phyloP scores from a whole-genome alignment of 2,329 filamentous ascomycete genomes.

The Macroventuria anomochaeta region DNA sequence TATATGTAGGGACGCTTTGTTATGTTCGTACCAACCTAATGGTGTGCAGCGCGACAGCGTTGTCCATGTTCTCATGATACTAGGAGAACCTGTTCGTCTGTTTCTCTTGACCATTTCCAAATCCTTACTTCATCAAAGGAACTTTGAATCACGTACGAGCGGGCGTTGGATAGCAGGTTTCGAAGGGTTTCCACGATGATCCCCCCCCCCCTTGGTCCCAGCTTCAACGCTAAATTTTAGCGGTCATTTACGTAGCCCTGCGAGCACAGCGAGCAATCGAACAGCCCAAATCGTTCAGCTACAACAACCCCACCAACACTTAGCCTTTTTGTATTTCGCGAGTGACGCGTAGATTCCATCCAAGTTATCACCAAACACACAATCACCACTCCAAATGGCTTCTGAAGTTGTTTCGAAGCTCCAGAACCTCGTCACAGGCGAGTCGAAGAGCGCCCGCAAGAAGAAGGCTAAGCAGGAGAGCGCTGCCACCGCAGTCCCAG shows the following conservation, averaged over 20 bases:
- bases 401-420: slow-evolving; percentile 70
- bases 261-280: slow-evolving; percentile 13
- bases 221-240: slow-evolving; percentile 9
- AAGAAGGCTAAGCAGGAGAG: slow-evolving; percentile 57
- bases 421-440: slow-evolving; percentile 63
- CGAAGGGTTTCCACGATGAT: slow-evolving; percentile 11
- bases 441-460: slow-evolving; percentile 61
- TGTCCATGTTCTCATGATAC: neutral
- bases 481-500: slow-evolving; percentile 52
- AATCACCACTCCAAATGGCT: slow-evolving; percentile 35
- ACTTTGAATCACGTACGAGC: too few species aligned
- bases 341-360: slow-evolving; percentile 23
- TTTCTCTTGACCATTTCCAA: too few species aligned
- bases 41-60: neutral
- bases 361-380: slow-evolving; percentile 13
- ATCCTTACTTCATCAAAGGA: too few species aligned
- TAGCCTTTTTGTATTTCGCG: slow-evolving; percentile 5
- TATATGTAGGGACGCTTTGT: slow-evolving; percentile 1
- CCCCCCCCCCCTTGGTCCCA: slow-evolving; percentile 5
- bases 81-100: too few species aligned
- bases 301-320: slow-evolving; percentile 15
- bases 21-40: neutral
- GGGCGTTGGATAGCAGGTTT: neutral
- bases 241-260: slow-evolving; percentile 13
- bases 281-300: slow-evolving; percentile 16